Base-by-base conservation (phyloP, 2,329 filamentous ascomycete genomes). In the Xylariaceae sp. region DNA sequence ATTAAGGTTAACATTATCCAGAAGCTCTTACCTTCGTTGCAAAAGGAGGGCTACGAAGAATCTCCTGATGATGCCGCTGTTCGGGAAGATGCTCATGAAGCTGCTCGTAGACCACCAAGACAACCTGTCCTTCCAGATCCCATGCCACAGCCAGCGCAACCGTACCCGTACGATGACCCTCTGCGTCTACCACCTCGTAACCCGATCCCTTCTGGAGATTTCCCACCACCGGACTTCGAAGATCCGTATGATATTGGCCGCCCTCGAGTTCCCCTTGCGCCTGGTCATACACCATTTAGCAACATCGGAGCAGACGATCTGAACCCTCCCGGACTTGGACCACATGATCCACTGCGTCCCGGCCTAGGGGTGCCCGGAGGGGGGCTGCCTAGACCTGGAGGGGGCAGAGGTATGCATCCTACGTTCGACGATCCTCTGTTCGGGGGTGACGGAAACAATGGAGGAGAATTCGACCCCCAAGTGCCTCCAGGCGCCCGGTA, bases 371-470 rank as follows among this genome's bases (percentile, higher is more conserved):
- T 83, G 24, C 78, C 80, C 20, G 79, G 82, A 41, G 75, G 82
- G n/a, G 81, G 83, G 0, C 72, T 85, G 4, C 77, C 79, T 18
- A 75, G 79, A n/a, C 77, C 79, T 1, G 82, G 84, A 11, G 82
- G 85, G 16, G 81, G 81, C 9, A 85, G 88, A 10, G 94, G 94
- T 1, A 99, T 99, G 94, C 90, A 97, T 72, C 94, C 94, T 1
- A 96, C 92, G 0, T 94, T 96, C 69, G 91, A 96, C 64, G 92
- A 97, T 67, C 91, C 91, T 6, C 73, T 97, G 41, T 96, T 96
- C 68, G 81, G 81, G 5, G 87, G 86, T 0, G 72, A 71, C 10
- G 37, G 35, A 8, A 76, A 76, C 6, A 79, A 77, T 1, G 72
- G 76, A 8, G 72, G 73, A 29, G 77, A 74, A 0, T 87, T 82